Base-by-base conservation (phyloP, 129 eudicot genomes). In the Sambucus nigra region DNA sequence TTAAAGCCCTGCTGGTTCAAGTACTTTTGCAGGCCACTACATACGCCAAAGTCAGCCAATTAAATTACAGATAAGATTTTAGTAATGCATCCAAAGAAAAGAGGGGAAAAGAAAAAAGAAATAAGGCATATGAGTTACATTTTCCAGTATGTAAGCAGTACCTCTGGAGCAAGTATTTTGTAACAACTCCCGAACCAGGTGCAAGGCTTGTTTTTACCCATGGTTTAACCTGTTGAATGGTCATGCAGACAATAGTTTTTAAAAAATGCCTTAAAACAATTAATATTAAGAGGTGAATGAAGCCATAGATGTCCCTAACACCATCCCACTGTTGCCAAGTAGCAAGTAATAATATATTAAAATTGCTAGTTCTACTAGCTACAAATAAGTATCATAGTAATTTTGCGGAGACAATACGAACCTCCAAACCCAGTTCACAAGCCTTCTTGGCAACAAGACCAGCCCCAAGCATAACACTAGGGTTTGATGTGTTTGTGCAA, bases 391-490 rank as follows among this genome's bases (percentile, higher is more conserved):
- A 32, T 19, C 48, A 42, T 7, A 42, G 41, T 28, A 61, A 60
- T 33, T 33, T 60, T 16, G 16, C 47, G 11, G 24, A 28, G 3
- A 1, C 28, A 41, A 65, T 7, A 55, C 78, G 18, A 18, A 86
- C 99, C 96, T 86, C 78, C 77, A 92, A 70, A 55, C 99, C 99
- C 58, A 92, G 80, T 61, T 92, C 99, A 61, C 82, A 74, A 13
- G 99, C 99, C 69, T 92, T 92, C 70, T 92, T 92, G 2, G 99
- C 99, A 51, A 92, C 96, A 69, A 92, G 94, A 67, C 88, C 99
- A 50, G 99, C 99, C 57, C 96, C 99, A 55, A 92, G 85, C 99
- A 92, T 92, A 63, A 92, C 99, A 80, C 96, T 92, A 44, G 99
- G 99, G 75, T 92, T 92, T 17, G 99, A 92, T 41, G 99, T 92